Base-by-base conservation (phyloP, 306 rosid species). In the Canavalia ensiformis region DNA sequence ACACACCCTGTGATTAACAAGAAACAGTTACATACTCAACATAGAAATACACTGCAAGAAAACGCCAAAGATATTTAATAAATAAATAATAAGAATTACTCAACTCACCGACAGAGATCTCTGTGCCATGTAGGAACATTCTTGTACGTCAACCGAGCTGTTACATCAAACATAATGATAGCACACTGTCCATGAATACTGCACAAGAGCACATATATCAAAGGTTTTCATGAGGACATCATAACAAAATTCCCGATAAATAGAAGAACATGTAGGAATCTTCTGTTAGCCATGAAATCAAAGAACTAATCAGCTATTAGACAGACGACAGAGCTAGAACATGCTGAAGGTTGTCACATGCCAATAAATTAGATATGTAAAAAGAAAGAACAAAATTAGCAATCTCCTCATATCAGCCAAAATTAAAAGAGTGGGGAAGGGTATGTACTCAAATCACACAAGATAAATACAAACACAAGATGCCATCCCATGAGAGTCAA, bases 101-200 rank as follows among this genome's bases (percentile, higher is more conserved):
- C 7, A 9, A 83, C 92, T 46, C 55, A 90, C 92, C 92, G 78
- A 83, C 94, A 89, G 42, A 92, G 94, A 88, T 92, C 94, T 39
- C 91, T 86, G 80, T 92, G 92, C 97, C 97, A 92, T 34, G 90
- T 92, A 8, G 97, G 91, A 74, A 92, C 97, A 81, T 90, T 92
- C 89, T 86, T 92, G 72, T 92, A 92, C 18, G 94, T 89, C 84
- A 90, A 83, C 64, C 89, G 84, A 44, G 97, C 90, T 1, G 91
- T 92, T 31, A 92, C 97, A 13, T 92, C 97, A 68, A 92, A 92
- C 97, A 92, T 92, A 54, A 92, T 87, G 60, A 92, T 87, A 3
- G 94, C 94, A 86, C 97, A 92, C 28, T 92, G 94, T 50, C 97
- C 93, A 67, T 92, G 92, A 18, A 89, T 90, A 68, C 92, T 92